phyloP scores from a whole-genome alignment of 2,329 filamentous ascomycete genomes.

The Dendrostoma leiphaemia region DNA sequence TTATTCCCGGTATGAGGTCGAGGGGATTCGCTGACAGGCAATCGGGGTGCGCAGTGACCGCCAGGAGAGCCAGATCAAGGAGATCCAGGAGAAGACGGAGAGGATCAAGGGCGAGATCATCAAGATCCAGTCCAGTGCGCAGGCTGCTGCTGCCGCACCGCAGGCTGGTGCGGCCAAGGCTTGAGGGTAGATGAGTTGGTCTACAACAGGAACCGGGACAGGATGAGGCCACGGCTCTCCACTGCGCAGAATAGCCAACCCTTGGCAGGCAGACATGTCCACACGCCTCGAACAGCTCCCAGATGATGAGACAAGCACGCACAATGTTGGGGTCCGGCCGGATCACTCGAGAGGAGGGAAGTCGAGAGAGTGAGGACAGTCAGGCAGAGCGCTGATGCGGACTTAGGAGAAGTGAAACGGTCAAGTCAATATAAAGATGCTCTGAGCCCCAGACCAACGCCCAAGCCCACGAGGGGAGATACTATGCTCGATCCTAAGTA shows the following conservation, averaged over 20 bases:
- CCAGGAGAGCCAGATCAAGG: slow-evolving; percentile 52
- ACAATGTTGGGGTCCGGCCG: no score
- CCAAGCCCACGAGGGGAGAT: slow-evolving; percentile 18
- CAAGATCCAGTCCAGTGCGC: slow-evolving; percentile 48
- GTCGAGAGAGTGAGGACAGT: neutral
- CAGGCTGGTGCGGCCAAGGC: slow-evolving; percentile 21
- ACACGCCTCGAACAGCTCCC: neutral
- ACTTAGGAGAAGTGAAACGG: neutral
- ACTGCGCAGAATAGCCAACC: neutral
- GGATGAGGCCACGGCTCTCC: neutral
- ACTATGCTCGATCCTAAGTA: neutral
- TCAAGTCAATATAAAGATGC: neutral
- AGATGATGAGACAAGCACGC: neutral
- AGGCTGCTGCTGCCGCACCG: slow-evolving; percentile 27
- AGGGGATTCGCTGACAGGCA: slow-evolving; percentile 25
- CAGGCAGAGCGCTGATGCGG: neutral
- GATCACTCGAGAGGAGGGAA: no score
- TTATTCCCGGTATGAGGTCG: no score
- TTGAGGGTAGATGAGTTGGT: slow-evolving; percentile 28
- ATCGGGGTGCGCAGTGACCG: slow-evolving; percentile 24
- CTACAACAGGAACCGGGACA: neutral
- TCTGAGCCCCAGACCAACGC: neutral
- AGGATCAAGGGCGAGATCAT: slow-evolving; percentile 61
- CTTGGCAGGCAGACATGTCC: neutral
- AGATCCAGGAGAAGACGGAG: slow-evolving; percentile 54